Base-by-base conservation (phyloP, 139 green algal species). In the Picocystis salinarum region DNA sequence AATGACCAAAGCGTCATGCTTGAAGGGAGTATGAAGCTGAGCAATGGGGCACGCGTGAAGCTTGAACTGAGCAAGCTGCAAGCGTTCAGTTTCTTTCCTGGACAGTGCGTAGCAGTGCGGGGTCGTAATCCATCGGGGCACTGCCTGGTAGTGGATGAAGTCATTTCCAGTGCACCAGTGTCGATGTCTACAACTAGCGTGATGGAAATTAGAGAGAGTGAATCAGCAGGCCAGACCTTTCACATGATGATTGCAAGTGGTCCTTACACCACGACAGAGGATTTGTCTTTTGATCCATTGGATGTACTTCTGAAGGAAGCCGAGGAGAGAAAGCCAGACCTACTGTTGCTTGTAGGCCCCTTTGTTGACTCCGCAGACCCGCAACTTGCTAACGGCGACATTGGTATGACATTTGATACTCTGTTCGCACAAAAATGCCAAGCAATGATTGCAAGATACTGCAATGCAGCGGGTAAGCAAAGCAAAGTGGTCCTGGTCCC, bases 331-430 rank as follows among this genome's bases (percentile, higher is more conserved):
- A 40, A 18, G 6, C 70, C 74, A 15, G 50, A 91, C 34, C 33
- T 83, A 33, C 60, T 94, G 55, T 36, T 95, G 50, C 59, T 93
- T 28, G 28, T 78, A 41, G 79, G 86, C 1, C 86, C 86, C 3
- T 96, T 94, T 59, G 72, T 96, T 31, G 84, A 96, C 59, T 60
- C 31, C 3, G 69, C 90, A 42, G 76, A 93, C 51, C 62, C 75
- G 3, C 4, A 40, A 1, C 39, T 96, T 1, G 28, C 40, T n/a
- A 17, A 39, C 0, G 85, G 79, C 17, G 30, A 34, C 26, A 26
- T 91, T n/a, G 46, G 80, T 0, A 34, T 73, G 6, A 67, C 55
- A 2, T 91, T 82, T 49, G 69, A 93, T 19, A 48, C 74, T 2
- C 3, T 92, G 23, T 83, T 81, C 34, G 50, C 59, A 12, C 30